These are phyloP conservation scores for Medicago ruthenica DNA, from an alignment of 306 rosid species.

Conservation along the genomic window DNA sequence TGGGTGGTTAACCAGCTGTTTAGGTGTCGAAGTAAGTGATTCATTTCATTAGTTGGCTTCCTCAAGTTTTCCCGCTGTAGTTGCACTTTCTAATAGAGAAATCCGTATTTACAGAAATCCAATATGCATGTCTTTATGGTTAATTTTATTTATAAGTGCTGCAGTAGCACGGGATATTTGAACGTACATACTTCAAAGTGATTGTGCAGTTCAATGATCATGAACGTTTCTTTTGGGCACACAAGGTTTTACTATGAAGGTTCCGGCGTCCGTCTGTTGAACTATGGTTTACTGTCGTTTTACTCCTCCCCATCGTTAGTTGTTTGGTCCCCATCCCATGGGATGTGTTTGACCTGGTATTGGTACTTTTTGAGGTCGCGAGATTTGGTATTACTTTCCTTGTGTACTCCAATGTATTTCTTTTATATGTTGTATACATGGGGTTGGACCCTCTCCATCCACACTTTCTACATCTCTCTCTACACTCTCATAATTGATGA, in stretches of 20 bases:
- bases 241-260: not conserved
- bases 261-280: not conserved
- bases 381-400: too few species aligned
- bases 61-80: constrained; percentile 34
- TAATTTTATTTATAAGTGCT: constrained; percentile 36
- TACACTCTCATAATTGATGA: not conserved
- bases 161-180: not conserved
- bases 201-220: constrained; percentile 23
- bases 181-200: constrained; percentile 12
- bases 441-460: not conserved
- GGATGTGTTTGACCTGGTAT: not conserved
- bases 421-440: not conserved
- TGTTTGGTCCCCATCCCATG: too few species aligned
- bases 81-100: constrained; percentile 34
- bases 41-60: constrained; percentile 24
- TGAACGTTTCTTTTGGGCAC: constrained; percentile 3
- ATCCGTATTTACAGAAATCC: constrained; percentile 3
- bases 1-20: constrained; percentile 35
- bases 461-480: not conserved
- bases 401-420: too few species aligned
- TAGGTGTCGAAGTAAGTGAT: constrained; percentile 39
- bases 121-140: not conserved
- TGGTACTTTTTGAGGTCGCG: too few species aligned
- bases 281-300: not conserved
- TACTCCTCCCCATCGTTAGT: too few species aligned